Conservation (phyloP, 306 rosid genomes). For the Gastrolobium bilobum region DNA sequence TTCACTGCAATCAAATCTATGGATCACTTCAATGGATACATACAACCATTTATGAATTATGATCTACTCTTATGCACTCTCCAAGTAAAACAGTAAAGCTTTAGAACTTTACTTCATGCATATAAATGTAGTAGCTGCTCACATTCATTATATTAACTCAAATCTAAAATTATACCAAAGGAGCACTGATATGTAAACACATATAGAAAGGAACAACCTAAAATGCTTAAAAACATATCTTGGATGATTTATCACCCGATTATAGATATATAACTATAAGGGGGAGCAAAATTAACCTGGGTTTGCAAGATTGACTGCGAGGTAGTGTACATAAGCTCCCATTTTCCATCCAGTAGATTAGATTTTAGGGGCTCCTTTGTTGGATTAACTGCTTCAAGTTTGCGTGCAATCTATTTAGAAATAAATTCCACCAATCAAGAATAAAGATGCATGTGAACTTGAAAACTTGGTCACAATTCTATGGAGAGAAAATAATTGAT, state of each 20-base stretch:
- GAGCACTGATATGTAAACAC: not conserved
- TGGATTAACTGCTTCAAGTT: constrained; percentile 90
- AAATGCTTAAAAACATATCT: constrained; percentile 10
- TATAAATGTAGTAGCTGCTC: constrained; percentile 2
- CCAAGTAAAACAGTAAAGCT: not conserved
- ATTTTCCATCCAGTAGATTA: constrained; percentile 79
- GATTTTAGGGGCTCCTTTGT: constrained; percentile 84
- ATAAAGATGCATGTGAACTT: constrained; percentile 42
- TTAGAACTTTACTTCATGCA: not conserved
- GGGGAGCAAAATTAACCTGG: constrained; percentile 53
- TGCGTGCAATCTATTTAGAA: constrained; percentile 81
- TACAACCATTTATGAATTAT: constrained; percentile 29
- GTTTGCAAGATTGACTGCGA: constrained; percentile 81
- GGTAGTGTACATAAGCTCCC: constrained; percentile 98
- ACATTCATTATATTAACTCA: not conserved
- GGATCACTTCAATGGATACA: constrained; percentile 5
- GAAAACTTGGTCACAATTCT: not conserved
- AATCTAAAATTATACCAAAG: not conserved
- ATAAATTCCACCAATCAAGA: constrained; percentile 55
- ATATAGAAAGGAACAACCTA: constrained; percentile 39
- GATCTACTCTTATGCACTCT: not conserved
- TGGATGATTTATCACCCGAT: not conserved
- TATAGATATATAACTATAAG: constrained; percentile 10
- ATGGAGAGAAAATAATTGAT: not conserved
- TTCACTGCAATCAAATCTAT: not conserved